These are phyloP conservation scores for Rhizophora apiculata DNA, from an alignment of 345 rosid species.

Conservation along the genomic window DNA sequence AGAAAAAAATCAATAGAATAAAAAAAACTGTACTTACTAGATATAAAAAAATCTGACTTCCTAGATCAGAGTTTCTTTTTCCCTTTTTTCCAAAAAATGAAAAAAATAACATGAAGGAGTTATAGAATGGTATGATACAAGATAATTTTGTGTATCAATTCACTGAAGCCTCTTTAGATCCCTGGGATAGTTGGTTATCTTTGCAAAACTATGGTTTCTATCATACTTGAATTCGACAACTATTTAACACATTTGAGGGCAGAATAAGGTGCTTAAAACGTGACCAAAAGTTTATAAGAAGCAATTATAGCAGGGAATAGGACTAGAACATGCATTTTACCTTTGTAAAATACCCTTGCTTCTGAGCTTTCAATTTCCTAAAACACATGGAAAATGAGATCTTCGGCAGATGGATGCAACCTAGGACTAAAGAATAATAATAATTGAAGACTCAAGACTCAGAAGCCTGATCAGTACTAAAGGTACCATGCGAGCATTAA, in stretches of 20 bases:
- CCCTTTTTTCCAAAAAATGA: too few species aligned
- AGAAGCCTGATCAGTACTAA: neutral
- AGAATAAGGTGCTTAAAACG: too few species aligned
- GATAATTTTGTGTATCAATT: too few species aligned
- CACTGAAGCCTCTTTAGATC: too few species aligned
- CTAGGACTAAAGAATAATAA: neutral
- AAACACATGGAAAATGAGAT: slow-evolving; percentile 7
- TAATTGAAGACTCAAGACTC: neutral
- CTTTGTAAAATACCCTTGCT: slow-evolving; percentile 48
- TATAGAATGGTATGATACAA: too few species aligned
- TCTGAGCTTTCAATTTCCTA: slow-evolving; percentile 55
- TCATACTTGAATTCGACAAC: neutral
- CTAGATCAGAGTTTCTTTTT: too few species aligned
- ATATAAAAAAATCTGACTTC: too few species aligned
- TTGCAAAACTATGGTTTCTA: neutral
- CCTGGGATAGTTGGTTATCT: too few species aligned
- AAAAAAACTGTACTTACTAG: too few species aligned
- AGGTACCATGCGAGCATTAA: slow-evolving; percentile 54
- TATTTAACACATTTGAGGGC: too few species aligned
- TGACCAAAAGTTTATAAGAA: neutral
- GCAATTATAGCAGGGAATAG: neutral
- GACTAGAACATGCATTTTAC: slow-evolving; percentile 16
- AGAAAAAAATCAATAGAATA: too few species aligned
- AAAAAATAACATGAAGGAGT: too few species aligned
- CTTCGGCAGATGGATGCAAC: neutral